phyloP scores from a whole-genome alignment of 2,329 filamentous ascomycete genomes.

The Talaromyces atroroseus region DNA sequence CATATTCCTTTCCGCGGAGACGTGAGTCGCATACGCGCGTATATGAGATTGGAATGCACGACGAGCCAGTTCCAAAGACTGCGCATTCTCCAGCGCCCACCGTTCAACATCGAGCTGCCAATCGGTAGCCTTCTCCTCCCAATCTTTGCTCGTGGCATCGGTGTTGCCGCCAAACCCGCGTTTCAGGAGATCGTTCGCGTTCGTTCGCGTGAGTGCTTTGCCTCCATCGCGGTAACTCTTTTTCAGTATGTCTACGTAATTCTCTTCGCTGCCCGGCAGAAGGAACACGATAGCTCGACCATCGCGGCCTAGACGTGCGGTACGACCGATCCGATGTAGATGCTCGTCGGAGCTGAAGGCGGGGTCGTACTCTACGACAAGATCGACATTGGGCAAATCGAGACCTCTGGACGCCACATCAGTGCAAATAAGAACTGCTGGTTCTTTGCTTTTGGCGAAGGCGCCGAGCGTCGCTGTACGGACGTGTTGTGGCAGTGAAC shows the following conservation, averaged over 20 bases:
- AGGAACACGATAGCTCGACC: conserved; percentile 87
- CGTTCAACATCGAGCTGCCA: conserved; percentile 62
- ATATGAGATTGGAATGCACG: conserved; percentile 89
- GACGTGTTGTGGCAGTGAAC: conserved; percentile 79
- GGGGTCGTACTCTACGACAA: conserved; percentile 94
- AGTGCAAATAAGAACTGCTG: conserved; percentile 83
- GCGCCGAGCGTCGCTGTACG: conserved; percentile 79
- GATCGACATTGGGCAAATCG: conserved; percentile 88
- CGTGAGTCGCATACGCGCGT: conserved; percentile 89
- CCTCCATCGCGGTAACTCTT: conserved; percentile 62
- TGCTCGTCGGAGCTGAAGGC: conserved; percentile 92
- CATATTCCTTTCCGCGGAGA: conserved; percentile 73
- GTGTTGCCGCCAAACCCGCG: conserved; percentile 55
- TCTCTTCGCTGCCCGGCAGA: conserved; percentile 84
- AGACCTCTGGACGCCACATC: conserved; percentile 94
- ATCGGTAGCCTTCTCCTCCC: conserved; percentile 63
- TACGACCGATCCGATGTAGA: conserved; percentile 88
- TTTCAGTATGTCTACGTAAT: conserved; percentile 74
- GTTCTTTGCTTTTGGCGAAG: conserved; percentile 67
- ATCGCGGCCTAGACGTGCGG: conserved; percentile 82
- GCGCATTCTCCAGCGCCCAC: conserved; percentile 59
- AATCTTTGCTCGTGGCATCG: conserved; percentile 45
- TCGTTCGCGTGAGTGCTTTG: conserved; percentile 57
- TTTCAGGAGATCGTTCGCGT: conserved; percentile 61
- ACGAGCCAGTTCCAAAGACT: conserved; percentile 72